These are phyloP conservation scores for Astragalus glycyphyllos DNA, from an alignment of 306 rosid species.

Conservation along the genomic window DNA sequence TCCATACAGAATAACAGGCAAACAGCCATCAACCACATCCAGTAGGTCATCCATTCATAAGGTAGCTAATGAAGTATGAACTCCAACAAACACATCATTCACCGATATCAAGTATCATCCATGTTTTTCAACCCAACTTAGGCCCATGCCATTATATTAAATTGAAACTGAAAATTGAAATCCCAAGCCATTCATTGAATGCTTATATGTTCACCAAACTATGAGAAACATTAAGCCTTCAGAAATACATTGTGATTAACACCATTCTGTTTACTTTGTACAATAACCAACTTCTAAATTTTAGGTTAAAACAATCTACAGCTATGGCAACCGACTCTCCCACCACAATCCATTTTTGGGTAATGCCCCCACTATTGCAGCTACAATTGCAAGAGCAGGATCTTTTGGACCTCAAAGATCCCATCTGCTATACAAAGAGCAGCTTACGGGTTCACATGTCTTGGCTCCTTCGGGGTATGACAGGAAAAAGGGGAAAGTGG, in stretches of 20 bases:
- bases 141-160: conserved; percentile 36
- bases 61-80: conserved; percentile 36
- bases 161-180: conserved; percentile 43
- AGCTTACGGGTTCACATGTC: conserved; percentile 63
- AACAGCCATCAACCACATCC: conserved; percentile 45
- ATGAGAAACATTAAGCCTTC: conserved; percentile 49
- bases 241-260: conserved; percentile 64
- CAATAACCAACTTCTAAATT: conserved; percentile 58
- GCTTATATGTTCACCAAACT: conserved; percentile 51
- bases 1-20: conserved; percentile 34
- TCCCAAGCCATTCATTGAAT: conserved; percentile 62
- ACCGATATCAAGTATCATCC: conserved; percentile 43
- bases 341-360: conserved; percentile 63
- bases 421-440: conserved; percentile 75
- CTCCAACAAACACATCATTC: conserved; percentile 38
- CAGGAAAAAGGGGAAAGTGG: conserved; percentile 64
- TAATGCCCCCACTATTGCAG: conserved; percentile 63
- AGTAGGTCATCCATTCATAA: conserved; percentile 40
- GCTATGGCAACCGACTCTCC: conserved; percentile 58
- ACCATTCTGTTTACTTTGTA: conserved; percentile 64
- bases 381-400: conserved; percentile 70
- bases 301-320: conserved; percentile 62
- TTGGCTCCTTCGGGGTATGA: conserved; percentile 67
- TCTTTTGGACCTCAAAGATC: conserved; percentile 75
- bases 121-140: conserved; percentile 41